These are phyloP conservation scores for Nothophaeocryptopus gaeumannii DNA, from an alignment of 2,329 filamentous ascomycete species.

Conservation along the genomic window DNA sequence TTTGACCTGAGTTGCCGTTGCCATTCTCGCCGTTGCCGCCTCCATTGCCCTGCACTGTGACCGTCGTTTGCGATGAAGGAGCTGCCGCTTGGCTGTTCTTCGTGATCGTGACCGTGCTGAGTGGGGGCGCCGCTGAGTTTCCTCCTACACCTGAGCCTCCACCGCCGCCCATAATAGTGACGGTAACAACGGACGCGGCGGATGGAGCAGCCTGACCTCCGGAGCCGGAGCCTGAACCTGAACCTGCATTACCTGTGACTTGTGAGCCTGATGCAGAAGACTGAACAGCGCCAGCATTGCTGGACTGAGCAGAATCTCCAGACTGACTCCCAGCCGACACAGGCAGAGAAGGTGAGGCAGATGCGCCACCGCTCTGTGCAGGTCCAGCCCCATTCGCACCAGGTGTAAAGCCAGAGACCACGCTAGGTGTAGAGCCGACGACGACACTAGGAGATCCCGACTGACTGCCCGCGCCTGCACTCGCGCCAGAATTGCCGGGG, in stretches of 20 bases:
- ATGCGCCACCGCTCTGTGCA: background rate
- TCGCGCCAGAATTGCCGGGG: background rate
- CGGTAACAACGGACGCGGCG: no score
- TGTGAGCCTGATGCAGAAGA: slow-evolving; percentile 7
- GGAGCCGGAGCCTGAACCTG: background rate
- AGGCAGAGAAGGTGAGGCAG: no score
- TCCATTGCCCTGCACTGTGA: background rate
- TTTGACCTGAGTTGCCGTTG: no score
- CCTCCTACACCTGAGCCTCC: no score
- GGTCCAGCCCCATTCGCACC: background rate
- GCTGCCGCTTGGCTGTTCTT: background rate
- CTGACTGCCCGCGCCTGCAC: background rate
- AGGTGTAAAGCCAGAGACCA: background rate
- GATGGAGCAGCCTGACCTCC: no score
- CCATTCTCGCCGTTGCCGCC: no score
- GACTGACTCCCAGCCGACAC: no score
- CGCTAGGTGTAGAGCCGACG: background rate
- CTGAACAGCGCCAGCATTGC: background rate
- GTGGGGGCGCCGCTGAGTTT: no score
- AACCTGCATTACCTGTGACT: slow-evolving; percentile 5
- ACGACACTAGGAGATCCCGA: slow-evolving; percentile 1
- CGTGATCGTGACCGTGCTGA: slow-evolving; percentile 9
- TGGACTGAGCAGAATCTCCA: no score
- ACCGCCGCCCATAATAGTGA: no score
- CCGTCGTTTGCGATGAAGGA: background rate